phyloP scores from a whole-genome alignment of 176 grass and related monocot species.

The Raddia distichophylla region DNA sequence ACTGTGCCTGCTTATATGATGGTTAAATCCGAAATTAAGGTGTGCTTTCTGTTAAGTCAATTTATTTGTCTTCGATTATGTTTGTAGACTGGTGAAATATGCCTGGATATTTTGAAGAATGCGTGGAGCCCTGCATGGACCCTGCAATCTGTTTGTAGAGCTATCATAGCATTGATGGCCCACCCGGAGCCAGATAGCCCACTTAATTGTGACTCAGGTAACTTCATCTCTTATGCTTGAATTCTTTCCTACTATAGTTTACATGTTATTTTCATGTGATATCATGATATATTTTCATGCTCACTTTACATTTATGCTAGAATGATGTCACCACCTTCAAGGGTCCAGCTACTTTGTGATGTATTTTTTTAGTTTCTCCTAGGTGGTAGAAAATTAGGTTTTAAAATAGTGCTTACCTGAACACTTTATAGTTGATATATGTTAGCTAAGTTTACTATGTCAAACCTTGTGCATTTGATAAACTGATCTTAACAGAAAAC shows the following conservation, averaged over 20 bases:
- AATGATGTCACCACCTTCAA: background rate
- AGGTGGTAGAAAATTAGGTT: background rate
- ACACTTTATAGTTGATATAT: background rate
- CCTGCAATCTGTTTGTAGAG: slow-evolving; percentile 96
- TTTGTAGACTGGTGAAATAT: slow-evolving; percentile 92
- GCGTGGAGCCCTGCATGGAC: slow-evolving; percentile 99
- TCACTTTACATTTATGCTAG: background rate
- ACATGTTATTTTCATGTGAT: background rate
- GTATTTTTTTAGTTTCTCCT: background rate
- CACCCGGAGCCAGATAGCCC: slow-evolving; percentile 97
- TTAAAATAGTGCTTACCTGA: background rate
- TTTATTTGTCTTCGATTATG: slow-evolving; percentile 16
- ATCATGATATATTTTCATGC: background rate
- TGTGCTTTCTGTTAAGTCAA: slow-evolving; percentile 18
- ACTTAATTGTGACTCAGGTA: slow-evolving; percentile 99
- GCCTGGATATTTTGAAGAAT: slow-evolving; percentile 99
- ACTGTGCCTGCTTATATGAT: background rate
- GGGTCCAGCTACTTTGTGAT: background rate
- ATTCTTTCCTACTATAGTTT: slow-evolving; percentile 1
- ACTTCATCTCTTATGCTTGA: slow-evolving; percentile 29
- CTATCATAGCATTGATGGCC: slow-evolving; percentile 97
- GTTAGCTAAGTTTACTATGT: background rate
- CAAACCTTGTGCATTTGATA: too few relatives aligned
- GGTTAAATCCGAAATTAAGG: background rate
- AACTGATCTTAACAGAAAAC: too few relatives aligned